These are phyloP conservation scores for Bipolaris bicolor DNA, from an alignment of 2,329 filamentous ascomycete species.

Conservation along the genomic window DNA sequence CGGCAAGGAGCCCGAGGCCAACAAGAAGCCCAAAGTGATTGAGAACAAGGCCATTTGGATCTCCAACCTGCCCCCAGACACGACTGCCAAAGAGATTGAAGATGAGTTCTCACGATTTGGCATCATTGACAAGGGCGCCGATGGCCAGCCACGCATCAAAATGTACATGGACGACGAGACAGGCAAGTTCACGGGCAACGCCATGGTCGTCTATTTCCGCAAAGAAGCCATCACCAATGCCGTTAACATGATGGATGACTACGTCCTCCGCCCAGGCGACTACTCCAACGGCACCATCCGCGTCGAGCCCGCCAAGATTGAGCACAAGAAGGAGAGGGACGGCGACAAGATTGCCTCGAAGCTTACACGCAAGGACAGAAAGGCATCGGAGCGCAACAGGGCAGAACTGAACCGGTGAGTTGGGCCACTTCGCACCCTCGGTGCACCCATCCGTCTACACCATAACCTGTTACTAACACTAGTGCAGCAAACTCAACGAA, in stretches of 20 bases:
- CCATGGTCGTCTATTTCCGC: slow-evolving; percentile 91
- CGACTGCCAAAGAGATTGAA: slow-evolving; percentile 78
- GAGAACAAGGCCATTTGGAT: slow-evolving; percentile 93
- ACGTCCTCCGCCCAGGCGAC: slow-evolving; percentile 73
- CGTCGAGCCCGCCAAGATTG: slow-evolving; percentile 84
- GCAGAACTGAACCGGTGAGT: slow-evolving; percentile 77
- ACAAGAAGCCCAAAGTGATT: slow-evolving; percentile 43
- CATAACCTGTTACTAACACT: slow-evolving; percentile 9
- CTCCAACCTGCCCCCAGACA: slow-evolving; percentile 82
- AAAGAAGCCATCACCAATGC: slow-evolving; percentile 90
- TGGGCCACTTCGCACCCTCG: neutral
- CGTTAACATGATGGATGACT: slow-evolving; percentile 80
- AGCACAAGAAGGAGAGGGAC: slow-evolving; percentile 88
- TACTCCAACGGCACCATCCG: slow-evolving; percentile 63
- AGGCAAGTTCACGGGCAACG: slow-evolving; percentile 91
- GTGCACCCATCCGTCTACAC: too few relatives aligned
- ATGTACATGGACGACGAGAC: slow-evolving; percentile 81
- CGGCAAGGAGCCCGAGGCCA: slow-evolving; percentile 22
- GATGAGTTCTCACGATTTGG: slow-evolving; percentile 87
- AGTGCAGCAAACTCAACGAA: slow-evolving; percentile 78
- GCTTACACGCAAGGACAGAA: slow-evolving; percentile 71
- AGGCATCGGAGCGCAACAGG: slow-evolving; percentile 89
- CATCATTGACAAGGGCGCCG: slow-evolving; percentile 93
- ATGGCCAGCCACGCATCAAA: slow-evolving; percentile 85
- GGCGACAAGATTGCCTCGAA: slow-evolving; percentile 55